Conservation (phyloP, 2,329 filamentous ascomycete species). For the Paecilomyces formosus region DNA sequence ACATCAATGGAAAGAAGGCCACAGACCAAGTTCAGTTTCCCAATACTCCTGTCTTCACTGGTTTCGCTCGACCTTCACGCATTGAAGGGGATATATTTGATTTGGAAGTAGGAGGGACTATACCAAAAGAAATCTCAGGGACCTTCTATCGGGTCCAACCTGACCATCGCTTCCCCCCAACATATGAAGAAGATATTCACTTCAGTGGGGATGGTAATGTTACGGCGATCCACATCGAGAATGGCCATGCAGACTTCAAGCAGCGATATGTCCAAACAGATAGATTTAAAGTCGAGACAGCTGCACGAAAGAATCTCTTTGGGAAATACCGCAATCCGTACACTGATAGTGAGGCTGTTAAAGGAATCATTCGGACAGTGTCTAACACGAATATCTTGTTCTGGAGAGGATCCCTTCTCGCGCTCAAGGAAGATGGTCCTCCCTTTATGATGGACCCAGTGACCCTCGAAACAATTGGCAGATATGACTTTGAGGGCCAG, state of each 20-base stretch:
- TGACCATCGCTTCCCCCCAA: conserved; percentile 45
- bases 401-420: conserved; percentile 45
- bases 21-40: conserved; percentile 9
- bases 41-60: conserved; percentile 11
- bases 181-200: conserved; percentile 49
- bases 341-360: conserved; percentile 43
- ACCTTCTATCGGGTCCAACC: conserved; percentile 40
- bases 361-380: conserved; percentile 49
- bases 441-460: conserved; percentile 42
- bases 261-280: conserved; percentile 38
- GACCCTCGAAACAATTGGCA: conserved; percentile 42
- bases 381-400: conserved; percentile 53
- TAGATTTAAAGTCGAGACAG: conserved; percentile 31
- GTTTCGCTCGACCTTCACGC: conserved; percentile 32
- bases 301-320: conserved; percentile 38
- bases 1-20: conserved; percentile 5
- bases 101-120: conserved; percentile 30
- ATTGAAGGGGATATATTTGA: conserved; percentile 23
- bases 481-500: conserved; percentile 46
- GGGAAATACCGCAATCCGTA: conserved; percentile 52
- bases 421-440: conserved; percentile 43
- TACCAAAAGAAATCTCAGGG: conserved; percentile 37
- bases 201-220: conserved; percentile 41
- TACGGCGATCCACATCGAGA: conserved; percentile 34
- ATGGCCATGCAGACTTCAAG: conserved; percentile 37